Evolutionary conservation across 179 eudicot genomes (phyloP).

Genomic region (Dionaea muscipula): DNA sequence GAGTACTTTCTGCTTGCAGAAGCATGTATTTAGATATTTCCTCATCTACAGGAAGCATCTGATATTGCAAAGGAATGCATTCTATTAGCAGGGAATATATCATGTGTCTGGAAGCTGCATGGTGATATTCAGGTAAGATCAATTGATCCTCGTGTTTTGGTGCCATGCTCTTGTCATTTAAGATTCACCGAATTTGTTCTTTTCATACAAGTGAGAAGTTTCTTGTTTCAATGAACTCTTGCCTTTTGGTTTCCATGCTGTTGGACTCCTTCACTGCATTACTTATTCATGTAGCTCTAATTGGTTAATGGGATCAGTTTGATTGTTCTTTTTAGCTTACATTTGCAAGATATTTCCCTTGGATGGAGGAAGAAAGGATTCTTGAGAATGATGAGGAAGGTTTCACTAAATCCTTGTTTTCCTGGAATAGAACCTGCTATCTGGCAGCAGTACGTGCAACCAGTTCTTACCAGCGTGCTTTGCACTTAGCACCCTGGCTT

Average conservation of each 20-base stretch:
- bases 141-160: neutral
- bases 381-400: constrained; percentile 32
- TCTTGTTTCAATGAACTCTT: neutral
- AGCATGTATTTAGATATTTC: constrained; percentile 2
- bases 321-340: constrained; percentile 46
- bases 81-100: constrained; percentile 52
- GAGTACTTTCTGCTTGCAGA: neutral
- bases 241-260: constrained; percentile 4
- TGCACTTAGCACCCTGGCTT: constrained; percentile 89
- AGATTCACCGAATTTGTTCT: neutral
- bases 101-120: constrained; percentile 80
- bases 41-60: constrained; percentile 65
- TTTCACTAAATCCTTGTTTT: constrained; percentile 43
- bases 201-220: neutral
- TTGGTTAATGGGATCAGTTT: neutral
- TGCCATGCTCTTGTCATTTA: neutral
- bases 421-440: constrained; percentile 56
- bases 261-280: neutral
- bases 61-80: constrained; percentile 37
- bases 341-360: constrained; percentile 80
- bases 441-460: constrained; percentile 50
- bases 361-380: constrained; percentile 48
- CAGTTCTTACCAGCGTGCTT: constrained; percentile 80
- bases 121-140: constrained; percentile 76
- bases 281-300: neutral